Evolutionary conservation across 768 basidiomycete species (phyloP), one percentile per base, ranked within the genome.

Genomic region (Grammothele lineata): DNA sequence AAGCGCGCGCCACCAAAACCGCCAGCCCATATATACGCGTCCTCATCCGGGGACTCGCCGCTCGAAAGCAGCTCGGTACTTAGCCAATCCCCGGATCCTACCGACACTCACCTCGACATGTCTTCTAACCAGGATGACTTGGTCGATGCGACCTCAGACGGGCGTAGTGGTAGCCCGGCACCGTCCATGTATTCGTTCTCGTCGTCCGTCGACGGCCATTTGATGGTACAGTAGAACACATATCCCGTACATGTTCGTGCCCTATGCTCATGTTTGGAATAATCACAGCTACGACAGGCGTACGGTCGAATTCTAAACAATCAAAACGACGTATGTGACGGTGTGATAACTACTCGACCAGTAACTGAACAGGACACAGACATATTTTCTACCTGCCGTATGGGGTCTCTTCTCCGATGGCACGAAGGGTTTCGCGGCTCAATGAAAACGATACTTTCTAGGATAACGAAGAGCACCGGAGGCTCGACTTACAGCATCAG

Each of bases 401-500:
- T 40, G 62, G 30, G n/a, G n/a, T n/a, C 15, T 39, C 37, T 17
- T 45, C 5, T 14, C 12, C 32, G 22, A 17, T 17, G 30, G 8
- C 9, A 32, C 30, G 30, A 9, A 15, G 30, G 15, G 15, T 32
- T 32, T 32, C 9, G 15, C 30, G 30, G n/a, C n/a, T n/a, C n/a
- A n/a, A n/a, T n/a, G n/a, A n/a, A n/a, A 32, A 15, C 30, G 15
- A 32, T 32, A 32, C 30, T 32, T 32, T 15, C 38, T 24, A 65
- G 63, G 65, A 66, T 26, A 47, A 48, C 19, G 59, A 62, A 37
- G 65, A 67, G 44, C 65, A 67, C 37, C 51, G 59, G 22, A 59
- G 65, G 3, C 51, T 67, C 3, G 64, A 67, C 42, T 40, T 64
- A 18, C 65, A 67, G 41, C 64, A 65, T 46, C 60, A 60, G 23